A percentile compares a stretch with the other conserved stretches of the same genome.
Conservation (phyloP, 2,329 filamentous ascomycete species). For the Leptosphaerulina australis region DNA sequence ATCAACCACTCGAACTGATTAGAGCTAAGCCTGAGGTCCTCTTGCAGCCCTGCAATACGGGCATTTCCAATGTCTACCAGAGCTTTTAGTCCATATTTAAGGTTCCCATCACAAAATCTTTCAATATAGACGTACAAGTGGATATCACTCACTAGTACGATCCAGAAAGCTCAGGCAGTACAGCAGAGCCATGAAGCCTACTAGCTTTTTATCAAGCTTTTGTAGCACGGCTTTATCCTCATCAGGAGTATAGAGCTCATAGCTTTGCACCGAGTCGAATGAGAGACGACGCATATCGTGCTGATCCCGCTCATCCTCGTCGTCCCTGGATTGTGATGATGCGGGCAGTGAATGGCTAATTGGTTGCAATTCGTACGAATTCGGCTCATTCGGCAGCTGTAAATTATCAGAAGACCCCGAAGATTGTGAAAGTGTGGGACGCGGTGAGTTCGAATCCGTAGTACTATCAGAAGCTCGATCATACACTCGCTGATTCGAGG, state of each 20-base stretch:
- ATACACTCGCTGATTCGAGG: conserved; percentile 22
- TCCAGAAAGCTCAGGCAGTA: conserved; percentile 88
- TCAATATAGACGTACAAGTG: conserved; percentile 3
- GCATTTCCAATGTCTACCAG: conserved; percentile 65
- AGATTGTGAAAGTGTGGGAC: conserved; percentile 32
- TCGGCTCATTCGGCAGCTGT: conserved; percentile 18
- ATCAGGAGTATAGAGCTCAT: conserved; percentile 64
- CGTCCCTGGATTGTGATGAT: conserved; percentile 19
- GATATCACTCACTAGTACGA: conserved; percentile 69
- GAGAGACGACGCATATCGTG: conserved; percentile 28
- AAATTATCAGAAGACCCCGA: conserved; percentile 21
- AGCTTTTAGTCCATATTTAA: conserved; percentile 12
- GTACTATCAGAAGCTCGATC: conserved; percentile 27
- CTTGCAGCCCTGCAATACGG: conserved; percentile 63
- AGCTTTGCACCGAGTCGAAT: conserved; percentile 49
- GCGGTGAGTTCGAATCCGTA: conserved; percentile 28
- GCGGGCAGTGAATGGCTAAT: conserved; percentile 23
- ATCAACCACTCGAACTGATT: conserved; percentile 67
- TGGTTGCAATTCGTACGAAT: conserved; percentile 36
- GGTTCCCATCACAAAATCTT: not conserved
- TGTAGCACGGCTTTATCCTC: conserved; percentile 74
- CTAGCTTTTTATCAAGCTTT: conserved; percentile 78
- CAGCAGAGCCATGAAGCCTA: conserved; percentile 79
- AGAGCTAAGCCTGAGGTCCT: conserved; percentile 61
- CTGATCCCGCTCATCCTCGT: conserved; percentile 36